These are phyloP conservation scores for Dillenia turbinata DNA, from an alignment of 164 flowering plant species.

Conservation along the genomic window DNA sequence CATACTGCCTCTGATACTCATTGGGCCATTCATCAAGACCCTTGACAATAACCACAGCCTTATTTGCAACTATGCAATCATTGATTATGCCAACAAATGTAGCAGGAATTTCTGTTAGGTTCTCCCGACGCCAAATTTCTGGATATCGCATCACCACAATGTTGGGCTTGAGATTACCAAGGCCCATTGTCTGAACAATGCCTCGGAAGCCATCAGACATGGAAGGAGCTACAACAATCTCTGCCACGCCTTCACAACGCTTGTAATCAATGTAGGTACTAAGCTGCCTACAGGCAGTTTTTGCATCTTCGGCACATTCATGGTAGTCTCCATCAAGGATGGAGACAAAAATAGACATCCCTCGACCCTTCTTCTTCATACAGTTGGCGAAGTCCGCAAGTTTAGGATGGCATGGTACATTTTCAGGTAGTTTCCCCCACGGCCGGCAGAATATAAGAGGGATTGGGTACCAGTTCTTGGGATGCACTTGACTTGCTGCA, in stretches of 20 bases:
- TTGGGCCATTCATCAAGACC: slow-evolving; percentile 99
- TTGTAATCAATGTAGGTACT: slow-evolving; percentile 88
- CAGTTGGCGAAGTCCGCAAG: slow-evolving; percentile 98
- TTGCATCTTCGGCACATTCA: slow-evolving; percentile 92
- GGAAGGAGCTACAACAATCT: slow-evolving; percentile 93
- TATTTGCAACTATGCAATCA: slow-evolving; percentile 95
- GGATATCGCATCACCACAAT: slow-evolving; percentile 98
- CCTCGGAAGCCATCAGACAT: slow-evolving; percentile 97
- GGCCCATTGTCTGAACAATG: slow-evolving; percentile 98
- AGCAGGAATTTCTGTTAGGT: slow-evolving; percentile 80
- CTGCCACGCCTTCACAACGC: slow-evolving; percentile 97
- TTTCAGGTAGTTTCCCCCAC: slow-evolving; percentile 99
- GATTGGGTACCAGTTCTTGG: slow-evolving; percentile 99
- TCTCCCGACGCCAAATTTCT: slow-evolving; percentile 97
- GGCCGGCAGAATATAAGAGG: slow-evolving; percentile 97
- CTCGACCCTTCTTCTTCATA: slow-evolving; percentile 99
- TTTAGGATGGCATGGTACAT: slow-evolving; percentile 99
- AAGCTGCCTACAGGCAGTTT: slow-evolving; percentile 73
- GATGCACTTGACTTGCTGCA: slow-evolving; percentile 95
- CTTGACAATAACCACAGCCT: slow-evolving; percentile 97
- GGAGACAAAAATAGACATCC: slow-evolving; percentile 94
- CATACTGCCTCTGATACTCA: slow-evolving; percentile 89
- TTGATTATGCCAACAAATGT: slow-evolving; percentile 93
- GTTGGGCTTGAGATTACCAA: slow-evolving; percentile 97
- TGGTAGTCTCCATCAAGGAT: slow-evolving; percentile 95